A percentile compares a stretch with the other conserved stretches of the same genome.
Evolutionary conservation across 208 protist species (phyloP).

Genomic region (Crithidia thermophila): DNA sequence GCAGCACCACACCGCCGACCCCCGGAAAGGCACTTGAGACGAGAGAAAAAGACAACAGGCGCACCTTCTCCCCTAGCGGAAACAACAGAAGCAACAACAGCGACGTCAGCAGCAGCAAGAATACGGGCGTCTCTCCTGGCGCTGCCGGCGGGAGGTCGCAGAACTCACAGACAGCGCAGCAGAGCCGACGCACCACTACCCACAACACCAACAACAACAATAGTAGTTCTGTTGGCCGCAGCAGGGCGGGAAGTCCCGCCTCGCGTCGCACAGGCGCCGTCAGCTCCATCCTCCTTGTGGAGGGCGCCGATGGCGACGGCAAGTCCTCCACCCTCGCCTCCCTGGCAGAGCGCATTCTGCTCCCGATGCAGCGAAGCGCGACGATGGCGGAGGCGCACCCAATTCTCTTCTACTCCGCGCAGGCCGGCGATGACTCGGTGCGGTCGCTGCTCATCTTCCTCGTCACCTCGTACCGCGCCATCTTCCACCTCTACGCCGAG

Average conservation of each 20-base stretch:
- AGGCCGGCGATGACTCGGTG: slow-evolving; percentile 62
- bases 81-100: too few relatives aligned
- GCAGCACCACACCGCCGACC: neutral
- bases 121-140: too few relatives aligned
- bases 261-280: neutral
- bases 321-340: slow-evolving; percentile 71
- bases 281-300: slow-evolving; percentile 61
- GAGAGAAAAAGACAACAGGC: too few relatives aligned
- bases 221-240: too few relatives aligned
- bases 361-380: slow-evolving; percentile 16
- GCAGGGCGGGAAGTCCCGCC: neutral
- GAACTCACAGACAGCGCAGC: too few relatives aligned
- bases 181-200: too few relatives aligned
- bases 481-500: slow-evolving; percentile 54
- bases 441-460: slow-evolving; percentile 65
- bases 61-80: too few relatives aligned
- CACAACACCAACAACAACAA: too few relatives aligned
- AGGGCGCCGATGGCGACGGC: slow-evolving; percentile 70
- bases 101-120: too few relatives aligned
- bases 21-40: neutral
- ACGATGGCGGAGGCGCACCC: neutral
- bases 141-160: too few relatives aligned
- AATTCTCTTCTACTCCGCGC: slow-evolving; percentile 68
- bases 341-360: slow-evolving; percentile 38
- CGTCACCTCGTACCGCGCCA: slow-evolving; percentile 36